A percentile compares a stretch with the other conserved stretches of the same genome.
These are phyloP conservation scores for Aegilops bicornis DNA, from an alignment of 176 grass and related monocot species.

Conservation along the genomic window DNA sequence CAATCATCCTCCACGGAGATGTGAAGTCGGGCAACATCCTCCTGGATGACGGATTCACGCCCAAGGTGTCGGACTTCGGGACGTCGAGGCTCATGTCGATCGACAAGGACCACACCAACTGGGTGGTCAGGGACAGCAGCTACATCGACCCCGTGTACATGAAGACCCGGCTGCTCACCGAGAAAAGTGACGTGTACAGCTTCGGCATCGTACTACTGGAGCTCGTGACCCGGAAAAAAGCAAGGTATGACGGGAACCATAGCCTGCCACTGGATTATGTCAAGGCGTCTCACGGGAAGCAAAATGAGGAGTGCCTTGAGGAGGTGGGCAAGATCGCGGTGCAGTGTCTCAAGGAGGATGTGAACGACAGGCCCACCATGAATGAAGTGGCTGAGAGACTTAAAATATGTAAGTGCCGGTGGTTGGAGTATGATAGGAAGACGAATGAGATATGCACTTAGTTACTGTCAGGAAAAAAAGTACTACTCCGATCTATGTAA, in stretches of 20 bases:
- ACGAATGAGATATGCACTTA: too few relatives aligned
- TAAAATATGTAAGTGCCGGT: not conserved
- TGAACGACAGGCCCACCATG: not conserved
- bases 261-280: not conserved
- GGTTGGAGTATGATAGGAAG: not conserved
- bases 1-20: not conserved
- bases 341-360: not conserved
- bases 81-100: not conserved
- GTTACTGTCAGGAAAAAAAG: too few relatives aligned
- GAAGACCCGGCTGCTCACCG: not conserved
- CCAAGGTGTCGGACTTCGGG: not conserved
- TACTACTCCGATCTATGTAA: too few relatives aligned
- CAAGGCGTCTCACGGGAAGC: not conserved
- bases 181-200: slow-evolving; percentile 12
- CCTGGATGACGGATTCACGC: not conserved
- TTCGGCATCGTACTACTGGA: slow-evolving; percentile 1
- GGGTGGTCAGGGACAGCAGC: not conserved
- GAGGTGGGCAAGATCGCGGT: not conserved
- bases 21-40: not conserved
- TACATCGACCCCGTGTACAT: slow-evolving; percentile 28
- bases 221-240: not conserved
- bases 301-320: not conserved
- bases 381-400: not conserved
- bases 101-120: not conserved
- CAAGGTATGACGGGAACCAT: not conserved